Percentiles rank a stretch among this genome's conserved stretches.
Evolutionary conservation across 805 yeast species (phyloP).

Genomic region (Sugiyamaella floridensis): DNA sequence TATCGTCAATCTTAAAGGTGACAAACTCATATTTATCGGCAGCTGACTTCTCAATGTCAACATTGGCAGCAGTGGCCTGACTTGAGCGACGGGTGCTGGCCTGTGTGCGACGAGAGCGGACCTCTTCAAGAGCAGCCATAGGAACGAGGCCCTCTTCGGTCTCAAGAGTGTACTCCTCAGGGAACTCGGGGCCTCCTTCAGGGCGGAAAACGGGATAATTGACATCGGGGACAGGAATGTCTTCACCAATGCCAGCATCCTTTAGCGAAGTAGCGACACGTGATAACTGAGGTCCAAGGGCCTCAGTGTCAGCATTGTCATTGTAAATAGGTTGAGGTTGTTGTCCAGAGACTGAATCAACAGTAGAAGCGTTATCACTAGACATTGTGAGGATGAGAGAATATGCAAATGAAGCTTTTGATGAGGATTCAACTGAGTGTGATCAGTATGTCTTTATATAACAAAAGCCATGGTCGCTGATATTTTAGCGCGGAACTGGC

Average conservation of each 20-base stretch:
- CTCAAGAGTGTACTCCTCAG: conserved; percentile 87
- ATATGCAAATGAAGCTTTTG: neutral
- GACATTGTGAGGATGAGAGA: neutral
- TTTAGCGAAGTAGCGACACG: conserved; percentile 42
- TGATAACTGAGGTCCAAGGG: neutral
- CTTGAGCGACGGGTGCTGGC: conserved; percentile 25
- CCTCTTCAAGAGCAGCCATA: conserved; percentile 55
- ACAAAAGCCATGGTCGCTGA: neutral
- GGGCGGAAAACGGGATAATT: conserved; percentile 40
- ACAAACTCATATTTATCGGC: conserved; percentile 43
- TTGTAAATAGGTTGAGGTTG: neutral
- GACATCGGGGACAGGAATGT: conserved; percentile 43
- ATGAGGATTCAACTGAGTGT: neutral
- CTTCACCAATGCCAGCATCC: conserved; percentile 53
- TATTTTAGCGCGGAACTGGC: neutral
- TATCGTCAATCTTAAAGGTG: conserved; percentile 71
- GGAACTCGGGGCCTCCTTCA: conserved; percentile 48
- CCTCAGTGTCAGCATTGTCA: conserved; percentile 35
- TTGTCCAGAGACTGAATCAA: neutral
- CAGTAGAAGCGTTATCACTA: neutral
- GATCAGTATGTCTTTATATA: neutral
- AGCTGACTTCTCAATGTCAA: conserved; percentile 1
- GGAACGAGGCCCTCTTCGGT: conserved; percentile 86
- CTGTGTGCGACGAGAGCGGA: conserved; percentile 38
- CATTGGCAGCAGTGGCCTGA: neutral